These are phyloP conservation scores for Penicillium sp. DNA, from an alignment of 2,329 filamentous ascomycete species.

Conservation along the genomic window DNA sequence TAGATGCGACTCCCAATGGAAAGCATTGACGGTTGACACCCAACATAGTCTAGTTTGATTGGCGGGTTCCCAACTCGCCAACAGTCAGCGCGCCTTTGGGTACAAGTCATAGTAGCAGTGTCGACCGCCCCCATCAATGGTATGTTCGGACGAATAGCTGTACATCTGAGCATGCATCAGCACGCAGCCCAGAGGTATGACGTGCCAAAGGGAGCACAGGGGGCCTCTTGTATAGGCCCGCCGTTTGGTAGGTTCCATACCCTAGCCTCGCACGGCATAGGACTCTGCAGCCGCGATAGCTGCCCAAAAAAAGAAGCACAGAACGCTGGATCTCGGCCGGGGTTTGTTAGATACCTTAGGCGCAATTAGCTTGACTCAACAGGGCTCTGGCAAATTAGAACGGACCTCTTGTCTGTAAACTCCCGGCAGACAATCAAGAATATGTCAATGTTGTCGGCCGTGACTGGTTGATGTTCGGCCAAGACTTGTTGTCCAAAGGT, in stretches of 20 bases:
- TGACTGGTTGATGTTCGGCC: constrained; percentile 16
- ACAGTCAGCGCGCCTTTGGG: constrained; percentile 14
- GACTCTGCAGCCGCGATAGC: constrained; percentile 30
- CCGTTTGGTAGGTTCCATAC: constrained; percentile 20
- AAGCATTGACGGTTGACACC: constrained; percentile 12
- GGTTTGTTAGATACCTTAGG: constrained; percentile 25
- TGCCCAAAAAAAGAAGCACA: constrained; percentile 30
- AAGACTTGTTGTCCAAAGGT: constrained; percentile 14
- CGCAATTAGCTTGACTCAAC: constrained; percentile 20
- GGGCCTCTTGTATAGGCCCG: constrained; percentile 19
- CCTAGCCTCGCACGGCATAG: constrained; percentile 29
- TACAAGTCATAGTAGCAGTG: constrained; percentile 25
- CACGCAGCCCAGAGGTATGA: constrained; percentile 26
- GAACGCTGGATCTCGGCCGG: constrained; percentile 26
- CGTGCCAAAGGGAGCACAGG: constrained; percentile 20
- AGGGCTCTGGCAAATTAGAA: constrained; percentile 24
- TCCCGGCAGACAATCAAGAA: constrained; percentile 25
- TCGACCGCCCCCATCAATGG: constrained; percentile 3
- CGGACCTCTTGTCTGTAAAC: constrained; percentile 16
- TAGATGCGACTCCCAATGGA: constrained; percentile 17
- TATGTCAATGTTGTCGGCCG: constrained; percentile 17
- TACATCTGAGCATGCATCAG: constrained; percentile 9
- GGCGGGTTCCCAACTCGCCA: constrained; percentile 16
- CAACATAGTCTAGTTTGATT: constrained; percentile 17
- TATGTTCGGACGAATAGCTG: constrained; percentile 9